Conservation (phyloP, 1,284 basidiomycete species). For the Ceratorhiza oryzae-sativae region DNA sequence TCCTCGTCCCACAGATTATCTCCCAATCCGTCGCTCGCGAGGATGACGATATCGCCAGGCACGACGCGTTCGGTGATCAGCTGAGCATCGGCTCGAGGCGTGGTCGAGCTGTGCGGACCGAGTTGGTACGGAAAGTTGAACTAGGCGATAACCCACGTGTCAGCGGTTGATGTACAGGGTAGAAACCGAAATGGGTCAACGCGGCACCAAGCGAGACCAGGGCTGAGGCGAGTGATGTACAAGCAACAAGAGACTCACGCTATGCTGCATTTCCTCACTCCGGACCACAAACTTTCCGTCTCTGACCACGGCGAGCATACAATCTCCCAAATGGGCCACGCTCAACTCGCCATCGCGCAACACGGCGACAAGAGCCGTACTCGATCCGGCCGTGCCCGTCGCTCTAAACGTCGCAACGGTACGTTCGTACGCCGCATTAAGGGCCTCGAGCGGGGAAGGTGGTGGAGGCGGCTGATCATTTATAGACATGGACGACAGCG, state of each 20-base stretch:
- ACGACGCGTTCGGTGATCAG: constrained; percentile 78
- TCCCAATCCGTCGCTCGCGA: constrained; percentile 88
- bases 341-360: constrained; percentile 77
- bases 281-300: constrained; percentile 83
- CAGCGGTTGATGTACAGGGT: constrained; percentile 14
- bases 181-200: not conserved
- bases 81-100: constrained; percentile 75
- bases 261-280: constrained; percentile 94
- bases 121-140: constrained; percentile 94
- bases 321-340: constrained; percentile 93
- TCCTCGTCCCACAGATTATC: constrained; percentile 98
- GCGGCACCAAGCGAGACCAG: not conserved
- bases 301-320: constrained; percentile 85
- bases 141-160: constrained; percentile 50
- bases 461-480: not conserved
- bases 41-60: constrained; percentile 87
- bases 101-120: constrained; percentile 76
- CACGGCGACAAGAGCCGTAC: constrained; percentile 61
- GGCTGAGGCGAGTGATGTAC: not conserved
- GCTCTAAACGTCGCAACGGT: not conserved
- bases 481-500: constrained; percentile 23
- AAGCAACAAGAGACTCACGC: constrained; percentile 53
- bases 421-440: constrained; percentile 63
- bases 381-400: constrained; percentile 60
- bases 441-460: constrained; percentile 60